phyloP scores from a whole-genome alignment of 805 yeast species.

The Cyberlindnera xylosilytica region DNA sequence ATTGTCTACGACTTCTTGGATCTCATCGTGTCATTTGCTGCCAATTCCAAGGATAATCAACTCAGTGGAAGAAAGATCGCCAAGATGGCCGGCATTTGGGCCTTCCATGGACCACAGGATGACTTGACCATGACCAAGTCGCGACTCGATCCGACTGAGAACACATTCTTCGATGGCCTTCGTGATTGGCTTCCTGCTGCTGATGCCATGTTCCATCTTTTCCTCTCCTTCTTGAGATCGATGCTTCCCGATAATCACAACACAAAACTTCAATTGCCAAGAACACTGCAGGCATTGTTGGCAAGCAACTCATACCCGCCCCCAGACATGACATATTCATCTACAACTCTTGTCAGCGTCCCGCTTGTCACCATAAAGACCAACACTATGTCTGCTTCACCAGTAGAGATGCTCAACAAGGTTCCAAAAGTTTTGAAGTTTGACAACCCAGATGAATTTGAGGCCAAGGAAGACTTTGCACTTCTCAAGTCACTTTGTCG shows the following conservation, averaged over 20 bases:
- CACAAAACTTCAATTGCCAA: conserved; percentile 55
- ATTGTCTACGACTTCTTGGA: conserved; percentile 87
- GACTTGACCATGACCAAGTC: conserved; percentile 25
- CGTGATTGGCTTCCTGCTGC: conserved; percentile 77
- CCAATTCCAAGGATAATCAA: conserved; percentile 75
- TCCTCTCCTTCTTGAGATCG: conserved; percentile 72
- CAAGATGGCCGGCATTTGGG: conserved; percentile 86
- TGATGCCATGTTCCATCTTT: conserved; percentile 80
- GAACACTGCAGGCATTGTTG: conserved; percentile 59
- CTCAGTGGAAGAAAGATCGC: conserved; percentile 78
- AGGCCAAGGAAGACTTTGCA: conserved; percentile 75
- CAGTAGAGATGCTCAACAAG: conserved; percentile 57
- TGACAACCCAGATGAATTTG: conserved; percentile 65
- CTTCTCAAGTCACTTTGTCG: conserved; percentile 70
- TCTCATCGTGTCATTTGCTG: conserved; percentile 68
- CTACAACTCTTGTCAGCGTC: conserved; percentile 44
- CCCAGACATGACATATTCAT: conserved; percentile 34
- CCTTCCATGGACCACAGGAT: conserved; percentile 51
- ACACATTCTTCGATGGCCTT: conserved; percentile 64
- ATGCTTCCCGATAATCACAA: conserved; percentile 68
- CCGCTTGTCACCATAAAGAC: conserved; percentile 59
- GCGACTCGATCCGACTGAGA: conserved; percentile 21
- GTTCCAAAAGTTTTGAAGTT: conserved; percentile 60
- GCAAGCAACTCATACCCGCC: conserved; percentile 79
- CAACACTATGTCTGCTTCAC: conserved; percentile 38